Evolutionary conservation across 2,329 filamentous ascomycete species (phyloP).

Genomic region (Zymoseptoria pseudotritici): DNA sequence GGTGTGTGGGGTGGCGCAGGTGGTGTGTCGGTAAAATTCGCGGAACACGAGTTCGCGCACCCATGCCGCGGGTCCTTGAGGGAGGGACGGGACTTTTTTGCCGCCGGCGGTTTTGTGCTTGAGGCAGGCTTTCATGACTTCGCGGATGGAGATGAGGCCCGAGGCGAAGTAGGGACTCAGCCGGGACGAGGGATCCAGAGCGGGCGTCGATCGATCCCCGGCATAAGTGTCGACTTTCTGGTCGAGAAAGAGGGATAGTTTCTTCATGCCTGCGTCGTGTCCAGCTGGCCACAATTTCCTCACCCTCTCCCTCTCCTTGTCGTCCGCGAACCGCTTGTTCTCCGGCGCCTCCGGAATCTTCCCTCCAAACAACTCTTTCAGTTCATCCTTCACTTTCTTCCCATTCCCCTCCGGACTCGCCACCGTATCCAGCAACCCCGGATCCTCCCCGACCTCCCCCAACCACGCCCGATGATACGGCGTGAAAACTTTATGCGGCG

Average conservation of each 20-base stretch:
- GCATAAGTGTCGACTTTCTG: conserved; percentile 36
- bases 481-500: conserved; percentile 46
- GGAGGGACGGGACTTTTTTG: conserved; percentile 37
- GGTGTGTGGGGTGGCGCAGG: conserved; percentile 40
- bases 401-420: conserved; percentile 39
- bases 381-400: conserved; percentile 38
- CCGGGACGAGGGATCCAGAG: conserved; percentile 35
- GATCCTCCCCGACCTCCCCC: conserved; percentile 35
- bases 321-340: conserved; percentile 34
- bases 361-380: conserved; percentile 52
- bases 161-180: conserved; percentile 41
- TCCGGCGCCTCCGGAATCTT: conserved; percentile 33
- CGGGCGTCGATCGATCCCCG: conserved; percentile 36
- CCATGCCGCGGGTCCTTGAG: conserved; percentile 36
- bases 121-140: conserved; percentile 36
- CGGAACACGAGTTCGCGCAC: conserved; percentile 47
- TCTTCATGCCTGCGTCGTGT: conserved; percentile 36
- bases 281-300: conserved; percentile 41
- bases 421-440: conserved; percentile 37
- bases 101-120: conserved; percentile 34
- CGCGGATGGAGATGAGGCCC: conserved; percentile 40
- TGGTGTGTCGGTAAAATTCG: conserved; percentile 45
- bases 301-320: conserved; percentile 35
- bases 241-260: conserved; percentile 35
- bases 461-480: conserved; percentile 46